Conservation (phyloP, 2,329 filamentous ascomycete species). For the Colletotrichum trifolii region DNA sequence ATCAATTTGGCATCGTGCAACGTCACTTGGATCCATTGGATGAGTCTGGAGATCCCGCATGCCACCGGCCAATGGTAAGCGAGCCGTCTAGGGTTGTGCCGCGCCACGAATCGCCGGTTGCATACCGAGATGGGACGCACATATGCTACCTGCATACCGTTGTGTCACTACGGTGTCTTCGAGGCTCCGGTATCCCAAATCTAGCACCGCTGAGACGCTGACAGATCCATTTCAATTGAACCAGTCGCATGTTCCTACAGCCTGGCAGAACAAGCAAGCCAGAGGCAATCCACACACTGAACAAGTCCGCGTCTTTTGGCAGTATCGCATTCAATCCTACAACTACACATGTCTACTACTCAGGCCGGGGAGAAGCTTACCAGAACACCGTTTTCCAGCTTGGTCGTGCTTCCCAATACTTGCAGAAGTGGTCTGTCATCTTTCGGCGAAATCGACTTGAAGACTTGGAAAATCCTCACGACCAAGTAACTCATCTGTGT, state of each 20-base stretch:
- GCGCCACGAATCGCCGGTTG: conserved; percentile 23
- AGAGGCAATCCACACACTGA: too few species aligned
- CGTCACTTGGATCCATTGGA: conserved; percentile 9
- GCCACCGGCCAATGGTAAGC: conserved; percentile 16
- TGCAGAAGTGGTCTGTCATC: conserved; percentile 43
- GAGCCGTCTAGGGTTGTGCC: conserved; percentile 19
- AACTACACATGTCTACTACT: not conserved
- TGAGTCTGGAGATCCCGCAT: conserved; percentile 24
- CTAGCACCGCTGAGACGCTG: conserved; percentile 3
- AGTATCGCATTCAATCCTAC: too few species aligned
- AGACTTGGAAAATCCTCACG: conserved; percentile 48
- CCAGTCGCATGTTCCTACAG: too few species aligned
- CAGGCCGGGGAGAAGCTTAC: conserved; percentile 40
- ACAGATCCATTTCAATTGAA: too few species aligned
- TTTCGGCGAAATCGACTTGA: conserved; percentile 42
- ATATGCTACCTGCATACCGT: conserved; percentile 16
- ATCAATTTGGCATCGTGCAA: conserved; percentile 9
- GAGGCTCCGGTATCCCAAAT: conserved; percentile 5
- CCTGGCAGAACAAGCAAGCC: too few species aligned
- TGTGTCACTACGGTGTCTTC: conserved; percentile 7
- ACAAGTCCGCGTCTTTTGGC: too few species aligned
- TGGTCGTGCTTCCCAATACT: conserved; percentile 40
- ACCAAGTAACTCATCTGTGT: conserved; percentile 53
- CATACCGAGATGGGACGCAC: conserved; percentile 26
- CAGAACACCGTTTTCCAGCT: conserved; percentile 42